Evolutionary conservation across 2,329 filamentous ascomycete genomes (phyloP), one percentile per base, ranked within the genome.

Genomic region (Colletotrichum spinosum): DNA sequence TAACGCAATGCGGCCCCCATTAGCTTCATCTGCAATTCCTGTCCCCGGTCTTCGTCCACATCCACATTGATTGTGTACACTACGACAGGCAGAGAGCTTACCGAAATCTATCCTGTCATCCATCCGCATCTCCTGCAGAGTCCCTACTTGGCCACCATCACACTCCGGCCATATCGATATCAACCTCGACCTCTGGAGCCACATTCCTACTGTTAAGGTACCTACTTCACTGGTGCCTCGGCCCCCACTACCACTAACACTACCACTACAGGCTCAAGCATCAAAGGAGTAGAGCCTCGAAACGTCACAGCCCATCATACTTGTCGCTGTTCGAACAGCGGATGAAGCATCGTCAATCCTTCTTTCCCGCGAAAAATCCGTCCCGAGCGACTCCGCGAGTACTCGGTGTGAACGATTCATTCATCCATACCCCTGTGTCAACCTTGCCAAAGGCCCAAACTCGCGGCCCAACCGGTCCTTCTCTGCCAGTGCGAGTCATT

Each of bases 61-160:
- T 25, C 25, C 25, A 25, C 25, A 25, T 25, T 25, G 25, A 25
- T 25, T 25, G 25, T 25, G 25, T 5, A 25, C 17, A 17, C 17
- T 17, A 17, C 25, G 25, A 25, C 25, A 25, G 25, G 25, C 25
- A 25, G 25, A 25, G 25, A 25, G 25, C 25, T 65, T 65, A 65
- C 52, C 58, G 48, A 52, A 65, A 65, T 15, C 63, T 53, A 62
- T 65, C 63, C 42, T 38, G 63, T 65, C 63, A 65, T 62, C 37
- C 53, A 61, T 45, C 46, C 39, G 38, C 45, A n/a, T 45, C 51
- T 41, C 41, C 44, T 37, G 25, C 45, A n/a, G 38, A 46, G 46
- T 44, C 17, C 11, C 51, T 25, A 25, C 41, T 45, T 56, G 51
- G 62, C 52, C 37, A 11, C 41, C 25, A 55, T 48, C 41, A 39